Conservation (phyloP, 164 flowering plant species). For the Nelumbo lutea region DNA sequence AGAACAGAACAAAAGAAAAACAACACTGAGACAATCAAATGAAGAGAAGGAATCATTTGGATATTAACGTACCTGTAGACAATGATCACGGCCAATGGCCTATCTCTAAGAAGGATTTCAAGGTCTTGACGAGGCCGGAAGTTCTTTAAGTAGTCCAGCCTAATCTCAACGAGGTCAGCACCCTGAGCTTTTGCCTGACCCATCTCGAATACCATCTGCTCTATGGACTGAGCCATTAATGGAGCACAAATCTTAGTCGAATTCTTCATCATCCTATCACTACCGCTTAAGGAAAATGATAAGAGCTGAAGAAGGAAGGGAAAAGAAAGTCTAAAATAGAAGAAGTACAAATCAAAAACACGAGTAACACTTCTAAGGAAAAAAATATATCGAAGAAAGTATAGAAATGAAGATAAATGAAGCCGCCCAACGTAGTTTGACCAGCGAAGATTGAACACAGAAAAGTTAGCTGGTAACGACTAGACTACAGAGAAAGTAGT, state of each 20-base stretch:
- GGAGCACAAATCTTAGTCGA: constrained; percentile 48
- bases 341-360: too few relatives aligned
- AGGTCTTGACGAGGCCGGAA: constrained; percentile 37
- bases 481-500: too few relatives aligned
- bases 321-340: too few relatives aligned
- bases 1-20: background rate
- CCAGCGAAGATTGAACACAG: too few relatives aligned
- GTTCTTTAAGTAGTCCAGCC: constrained; percentile 36
- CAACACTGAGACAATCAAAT: background rate
- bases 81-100: constrained; percentile 33
- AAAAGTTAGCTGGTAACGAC: too few relatives aligned
- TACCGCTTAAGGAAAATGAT: constrained; percentile 17
- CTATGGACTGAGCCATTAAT: constrained; percentile 40
- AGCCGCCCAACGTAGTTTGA: too few relatives aligned
- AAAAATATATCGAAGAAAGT: too few relatives aligned
- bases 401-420: too few relatives aligned
- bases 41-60: background rate
- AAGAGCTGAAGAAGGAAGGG: too few relatives aligned
- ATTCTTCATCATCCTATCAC: constrained; percentile 14
- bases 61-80: constrained; percentile 26
- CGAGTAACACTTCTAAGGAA: too few relatives aligned
- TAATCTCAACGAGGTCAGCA: constrained; percentile 58
- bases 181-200: constrained; percentile 43
- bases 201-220: constrained; percentile 43
- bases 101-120: constrained; percentile 24